These are phyloP conservation scores for Saccharomycopsis sp. DNA, from an alignment of 805 yeast genomes.

Conservation along the genomic window DNA sequence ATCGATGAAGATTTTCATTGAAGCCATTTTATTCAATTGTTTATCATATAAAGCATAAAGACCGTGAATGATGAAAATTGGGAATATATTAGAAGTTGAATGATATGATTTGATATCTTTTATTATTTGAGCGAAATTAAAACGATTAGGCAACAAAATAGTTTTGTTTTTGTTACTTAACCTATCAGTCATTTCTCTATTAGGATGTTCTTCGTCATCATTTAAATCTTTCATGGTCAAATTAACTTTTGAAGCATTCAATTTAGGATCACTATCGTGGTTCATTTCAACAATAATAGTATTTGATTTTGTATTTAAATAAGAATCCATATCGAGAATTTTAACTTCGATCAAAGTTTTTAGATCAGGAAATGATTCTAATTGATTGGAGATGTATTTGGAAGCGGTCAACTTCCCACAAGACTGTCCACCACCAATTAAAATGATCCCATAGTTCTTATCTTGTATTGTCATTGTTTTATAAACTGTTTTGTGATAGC, in stretches of 20 bases:
- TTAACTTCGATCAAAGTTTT: conserved; percentile 5
- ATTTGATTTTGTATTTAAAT: not conserved
- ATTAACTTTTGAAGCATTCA: too few species aligned
- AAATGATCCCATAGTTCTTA: conserved; percentile 7
- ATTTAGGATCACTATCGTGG: too few species aligned
- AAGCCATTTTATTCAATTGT: conserved; percentile 42
- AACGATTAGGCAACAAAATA: conserved; percentile 7
- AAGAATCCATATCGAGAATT: conserved; percentile 12
- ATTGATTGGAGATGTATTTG: conserved; percentile 2
- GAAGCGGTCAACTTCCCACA: conserved; percentile 16
- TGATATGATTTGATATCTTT: not conserved
- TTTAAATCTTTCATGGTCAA: too few species aligned
- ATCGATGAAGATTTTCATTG: conserved; percentile 65
- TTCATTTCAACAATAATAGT: not conserved
- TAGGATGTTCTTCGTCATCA: too few species aligned
- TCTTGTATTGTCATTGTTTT: too few species aligned
- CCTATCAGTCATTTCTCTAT: too few species aligned
- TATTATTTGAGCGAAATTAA: conserved; percentile 11
- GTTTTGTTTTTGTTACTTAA: too few species aligned
- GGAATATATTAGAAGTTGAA: conserved; percentile 1
- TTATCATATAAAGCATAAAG: conserved; percentile 66
- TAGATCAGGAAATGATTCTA: conserved; percentile 1
- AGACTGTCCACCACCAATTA: conserved; percentile 18
- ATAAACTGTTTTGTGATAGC: too few species aligned
- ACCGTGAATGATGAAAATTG: conserved; percentile 54